Evolutionary conservation across 2,329 filamentous ascomycete genomes (phyloP).

Genomic region (Venturia oleaginea): DNA sequence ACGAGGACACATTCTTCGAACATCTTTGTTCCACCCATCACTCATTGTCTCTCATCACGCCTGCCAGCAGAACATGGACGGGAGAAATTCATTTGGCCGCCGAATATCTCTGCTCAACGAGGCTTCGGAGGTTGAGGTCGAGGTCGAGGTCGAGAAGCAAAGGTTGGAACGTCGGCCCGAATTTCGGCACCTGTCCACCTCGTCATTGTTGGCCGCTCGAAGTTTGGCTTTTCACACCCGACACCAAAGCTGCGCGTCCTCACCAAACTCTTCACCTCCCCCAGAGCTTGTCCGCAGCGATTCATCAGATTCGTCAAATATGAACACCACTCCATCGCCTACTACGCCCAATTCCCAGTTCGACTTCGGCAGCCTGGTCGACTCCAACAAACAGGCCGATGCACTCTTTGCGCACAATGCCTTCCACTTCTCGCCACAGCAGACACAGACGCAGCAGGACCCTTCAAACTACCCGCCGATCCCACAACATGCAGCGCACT

Average conservation of each 20-base stretch:
- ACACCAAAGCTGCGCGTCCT: conserved; percentile 25
- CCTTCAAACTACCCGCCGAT: conserved; percentile 8
- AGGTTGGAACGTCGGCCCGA: conserved; percentile 3
- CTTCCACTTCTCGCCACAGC: conserved; percentile 9
- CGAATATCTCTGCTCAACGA: conserved; percentile 25
- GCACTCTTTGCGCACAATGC: neutral
- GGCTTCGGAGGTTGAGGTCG: conserved; percentile 1
- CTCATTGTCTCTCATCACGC: neutral
- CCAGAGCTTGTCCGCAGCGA: conserved; percentile 37
- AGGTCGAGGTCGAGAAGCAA: neutral
- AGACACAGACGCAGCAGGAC: neutral
- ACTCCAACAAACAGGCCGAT: neutral
- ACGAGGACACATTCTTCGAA: neutral
- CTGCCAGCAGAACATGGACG: conserved; percentile 33
- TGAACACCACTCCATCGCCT: conserved; percentile 37
- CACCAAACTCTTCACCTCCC: conserved; percentile 36
- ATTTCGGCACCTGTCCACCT: conserved; percentile 28
- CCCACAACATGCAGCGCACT: conserved; percentile 1
- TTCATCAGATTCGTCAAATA: conserved; percentile 36
- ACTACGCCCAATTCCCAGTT: conserved; percentile 34
- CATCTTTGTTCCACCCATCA: neutral
- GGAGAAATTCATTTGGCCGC: conserved; percentile 41
- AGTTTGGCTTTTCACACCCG: conserved; percentile 22
- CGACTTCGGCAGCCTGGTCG: conserved; percentile 9
- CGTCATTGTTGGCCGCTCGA: conserved; percentile 28